Base-by-base conservation (phyloP, 305 asterid species). In the Fraxinus latifolia region DNA sequence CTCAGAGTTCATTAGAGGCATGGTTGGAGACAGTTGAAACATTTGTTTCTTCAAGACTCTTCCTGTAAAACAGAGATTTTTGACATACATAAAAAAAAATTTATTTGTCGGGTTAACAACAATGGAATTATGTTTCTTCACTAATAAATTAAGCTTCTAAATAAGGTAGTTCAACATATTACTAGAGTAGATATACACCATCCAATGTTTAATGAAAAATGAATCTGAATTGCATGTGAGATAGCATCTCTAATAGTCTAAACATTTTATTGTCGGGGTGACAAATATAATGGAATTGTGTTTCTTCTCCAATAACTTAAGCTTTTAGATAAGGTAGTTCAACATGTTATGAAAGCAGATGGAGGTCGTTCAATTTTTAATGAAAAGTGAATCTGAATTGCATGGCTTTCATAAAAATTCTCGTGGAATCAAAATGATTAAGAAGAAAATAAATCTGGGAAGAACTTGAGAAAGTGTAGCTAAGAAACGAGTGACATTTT, bases 11-110 rank as follows among this genome's bases (percentile, higher is more conserved):
- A 91, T 80, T 71, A 75, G 34, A 0, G 94, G 94, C 90, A 89
- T 90, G 62, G 80, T 79, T 39, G 91, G 93, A 21, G 89, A 89
- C 31, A 93, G 83, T 81, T 78, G 84, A 81, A 90, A 25, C 85
- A 44, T 77, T 72, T 89, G 85, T 3, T 83, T 84, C 81, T 85
- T 85, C 72, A 80, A 11, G 76, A 89, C 91, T 67, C 82, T 89
- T 76, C 95, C 95, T 91, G 88, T 39, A 81, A 58, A 6, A 11
- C 17, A 76, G 9, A 19, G 7, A 70, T 39, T 39, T 39, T 39
- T 39, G 44, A 37, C 44, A 37, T 1, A 37, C 9, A 7, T 37
- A 37, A 37, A 37, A 37, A 34, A 37, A 34, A 34, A 37, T 7
- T n/a, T 15, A 3, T 53, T 6, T 0, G 58, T 53, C 65, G 8